Conservation (phyloP, 2,329 filamentous ascomycete genomes). For the Phialemoniopsis sp. region DNA sequence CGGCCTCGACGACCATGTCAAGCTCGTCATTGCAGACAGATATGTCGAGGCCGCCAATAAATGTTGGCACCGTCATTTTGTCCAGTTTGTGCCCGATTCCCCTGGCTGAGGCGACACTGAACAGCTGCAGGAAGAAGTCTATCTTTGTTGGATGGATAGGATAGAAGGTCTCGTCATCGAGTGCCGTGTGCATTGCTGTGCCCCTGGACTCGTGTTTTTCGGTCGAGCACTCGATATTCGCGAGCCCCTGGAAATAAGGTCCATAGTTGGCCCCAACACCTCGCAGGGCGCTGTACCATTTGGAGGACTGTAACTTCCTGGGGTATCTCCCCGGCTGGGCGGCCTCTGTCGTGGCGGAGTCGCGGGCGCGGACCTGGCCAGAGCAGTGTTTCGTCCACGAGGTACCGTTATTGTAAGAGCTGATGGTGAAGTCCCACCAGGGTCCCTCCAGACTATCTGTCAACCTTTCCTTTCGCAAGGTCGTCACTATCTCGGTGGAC, state of each 20-base stretch:
- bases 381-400: slow-evolving; percentile 1
- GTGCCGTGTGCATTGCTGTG: too few species aligned
- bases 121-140: neutral
- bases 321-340: neutral
- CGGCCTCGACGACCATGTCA: slow-evolving; percentile 47
- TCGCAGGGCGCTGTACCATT: too few species aligned
- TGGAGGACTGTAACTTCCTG: too few species aligned
- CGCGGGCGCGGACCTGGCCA: neutral
- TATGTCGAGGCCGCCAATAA: neutral
- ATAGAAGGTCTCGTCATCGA: too few species aligned
- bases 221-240: too few species aligned
- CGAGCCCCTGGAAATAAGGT: too few species aligned
- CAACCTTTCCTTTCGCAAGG: neutral
- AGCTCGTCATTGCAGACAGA: slow-evolving; percentile 34
- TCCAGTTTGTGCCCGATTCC: slow-evolving; percentile 12
- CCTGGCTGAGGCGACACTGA: slow-evolving; percentile 3
- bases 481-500: slow-evolving; percentile 9
- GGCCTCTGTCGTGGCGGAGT: neutral
- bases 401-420: slow-evolving; percentile 1
- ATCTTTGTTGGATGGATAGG: too few species aligned
- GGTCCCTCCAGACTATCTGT: neutral
- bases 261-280: too few species aligned
- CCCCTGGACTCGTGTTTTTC: neutral
- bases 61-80: neutral
- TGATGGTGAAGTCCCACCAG: slow-evolving; percentile 8